Base-by-base conservation (phyloP, 148 eudicot genomes). In the Amaranthus hypochondriacus region DNA sequence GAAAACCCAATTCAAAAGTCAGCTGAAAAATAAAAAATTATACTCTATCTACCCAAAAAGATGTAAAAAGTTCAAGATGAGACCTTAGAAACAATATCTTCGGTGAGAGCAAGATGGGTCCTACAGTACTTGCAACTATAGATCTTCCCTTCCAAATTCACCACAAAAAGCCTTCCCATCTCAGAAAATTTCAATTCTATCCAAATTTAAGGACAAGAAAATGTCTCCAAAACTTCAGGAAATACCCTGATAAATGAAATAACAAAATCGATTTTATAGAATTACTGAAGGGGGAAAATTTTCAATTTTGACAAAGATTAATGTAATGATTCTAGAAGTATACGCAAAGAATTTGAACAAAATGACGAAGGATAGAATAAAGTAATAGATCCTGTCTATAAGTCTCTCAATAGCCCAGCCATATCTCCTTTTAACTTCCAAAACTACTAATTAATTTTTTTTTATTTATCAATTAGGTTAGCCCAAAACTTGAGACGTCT, bases 101-200 rank as follows among this genome's bases (percentile, higher is more conserved):
- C 86, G 72, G 46, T 66, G 5, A 83, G 81, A 76, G 86, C 96
- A 69, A 90, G 86, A 82, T 90, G 92, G 75, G 92, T 87, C 73
- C 82, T 83, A 73, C 96, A 90, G 87, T 88, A 87, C 84, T 85
- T 88, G 83, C 96, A 90, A 73, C 88, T 81, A 76, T 90, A 90
- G 86, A 90, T 81, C 89, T 78, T 87, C 62, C 96, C 96, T 71
- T 90, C 92, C 81, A 90, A 87, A 76, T 82, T 82, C 48, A 88
- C 82, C 75, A 81, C 82, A 83, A 88, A 90, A 47, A 88, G 49
- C 71, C 92, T 84, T 56, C 96, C 96, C 96, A 88, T 88, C 47
- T 81, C 73, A 42, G 57, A 54, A 28, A 44, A 68, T n/a, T 56
- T 74, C 75, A 69, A 69, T 64, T 56, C n/a, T 66, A 61, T 62